These are phyloP conservation scores for Talinum fruticosum DNA, from an alignment of 148 eudicot genomes.

Conservation along the genomic window DNA sequence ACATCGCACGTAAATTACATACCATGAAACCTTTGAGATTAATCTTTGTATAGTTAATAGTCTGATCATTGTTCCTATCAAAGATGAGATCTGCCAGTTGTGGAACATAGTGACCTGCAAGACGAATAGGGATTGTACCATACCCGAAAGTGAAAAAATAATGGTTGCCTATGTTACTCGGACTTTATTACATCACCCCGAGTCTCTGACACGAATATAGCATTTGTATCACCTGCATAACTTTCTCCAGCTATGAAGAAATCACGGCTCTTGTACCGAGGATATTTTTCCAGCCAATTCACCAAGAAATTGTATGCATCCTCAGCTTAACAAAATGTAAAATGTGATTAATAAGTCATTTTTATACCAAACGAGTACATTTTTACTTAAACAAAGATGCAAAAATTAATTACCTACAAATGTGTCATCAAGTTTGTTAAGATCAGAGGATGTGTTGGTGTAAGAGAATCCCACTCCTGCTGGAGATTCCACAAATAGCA, in stretches of 20 bases:
- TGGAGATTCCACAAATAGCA: constrained; percentile 67
- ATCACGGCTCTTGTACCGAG: constrained; percentile 44
- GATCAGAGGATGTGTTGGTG: constrained; percentile 62
- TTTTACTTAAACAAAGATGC: background rate
- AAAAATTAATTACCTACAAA: constrained; percentile 44
- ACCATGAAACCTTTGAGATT: constrained; percentile 74
- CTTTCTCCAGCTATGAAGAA: constrained; percentile 71
- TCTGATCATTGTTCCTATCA: constrained; percentile 43
- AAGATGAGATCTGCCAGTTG: constrained; percentile 60
- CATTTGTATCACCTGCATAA: constrained; percentile 53
- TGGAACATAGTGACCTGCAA: constrained; percentile 65
- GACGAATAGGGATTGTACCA: background rate
- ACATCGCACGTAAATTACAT: no score
- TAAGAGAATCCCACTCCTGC: constrained; percentile 75
- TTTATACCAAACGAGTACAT: background rate
- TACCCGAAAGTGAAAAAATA: background rate
- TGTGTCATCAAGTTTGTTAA: constrained; percentile 40
- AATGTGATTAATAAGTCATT: background rate
- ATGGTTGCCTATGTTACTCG: background rate
- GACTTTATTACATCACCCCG: background rate
- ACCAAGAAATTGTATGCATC: constrained; percentile 62
- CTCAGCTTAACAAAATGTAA: constrained; percentile 37
- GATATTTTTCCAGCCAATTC: constrained; percentile 55
- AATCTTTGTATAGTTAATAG: constrained; percentile 29
- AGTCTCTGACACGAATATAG: background rate